Evolutionary conservation across 768 basidiomycete genomes (phyloP).

Genomic region (Rhodocollybia butyracea): DNA sequence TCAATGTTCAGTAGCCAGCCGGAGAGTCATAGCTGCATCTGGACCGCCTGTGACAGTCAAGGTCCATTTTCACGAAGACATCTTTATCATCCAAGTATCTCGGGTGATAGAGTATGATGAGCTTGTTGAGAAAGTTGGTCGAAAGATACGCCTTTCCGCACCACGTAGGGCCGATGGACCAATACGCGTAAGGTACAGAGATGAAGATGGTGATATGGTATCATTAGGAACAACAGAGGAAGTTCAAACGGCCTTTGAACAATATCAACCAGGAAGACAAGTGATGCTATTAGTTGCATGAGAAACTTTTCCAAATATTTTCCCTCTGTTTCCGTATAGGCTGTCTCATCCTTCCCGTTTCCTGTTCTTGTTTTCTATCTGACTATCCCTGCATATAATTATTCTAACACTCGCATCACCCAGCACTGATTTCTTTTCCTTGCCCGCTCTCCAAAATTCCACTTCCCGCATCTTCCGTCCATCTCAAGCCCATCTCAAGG

Average conservation of each 20-base stretch:
- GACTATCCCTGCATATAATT: conserved; percentile 9
- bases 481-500: too few relatives aligned
- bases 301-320: conserved; percentile 24
- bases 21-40: too few relatives aligned
- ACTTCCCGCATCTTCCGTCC: conserved; percentile 16
- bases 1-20: too few relatives aligned
- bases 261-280: conserved; percentile 71
- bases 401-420: conserved; percentile 9
- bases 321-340: too few relatives aligned
- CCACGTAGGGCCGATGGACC: conserved; percentile 78
- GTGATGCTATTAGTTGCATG: conserved; percentile 79
- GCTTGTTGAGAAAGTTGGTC: conserved; percentile 84
- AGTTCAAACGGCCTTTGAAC: conserved; percentile 91
- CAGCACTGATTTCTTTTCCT: conserved; percentile 7
- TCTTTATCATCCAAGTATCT: conserved; percentile 91
- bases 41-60: conserved; percentile 90
- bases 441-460: conserved; percentile 8
- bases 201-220: conserved; percentile 91
- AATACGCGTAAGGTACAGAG: conserved; percentile 81
- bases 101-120: conserved; percentile 76
- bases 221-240: conserved; percentile 89
- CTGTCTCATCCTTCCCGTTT: not conserved
- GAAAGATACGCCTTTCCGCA: conserved; percentile 91
- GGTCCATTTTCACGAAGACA: conserved; percentile 92
- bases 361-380: not conserved